Conservation (phyloP, 1,284 basidiomycete species). For the Pyrrhoderma lamaoense region DNA sequence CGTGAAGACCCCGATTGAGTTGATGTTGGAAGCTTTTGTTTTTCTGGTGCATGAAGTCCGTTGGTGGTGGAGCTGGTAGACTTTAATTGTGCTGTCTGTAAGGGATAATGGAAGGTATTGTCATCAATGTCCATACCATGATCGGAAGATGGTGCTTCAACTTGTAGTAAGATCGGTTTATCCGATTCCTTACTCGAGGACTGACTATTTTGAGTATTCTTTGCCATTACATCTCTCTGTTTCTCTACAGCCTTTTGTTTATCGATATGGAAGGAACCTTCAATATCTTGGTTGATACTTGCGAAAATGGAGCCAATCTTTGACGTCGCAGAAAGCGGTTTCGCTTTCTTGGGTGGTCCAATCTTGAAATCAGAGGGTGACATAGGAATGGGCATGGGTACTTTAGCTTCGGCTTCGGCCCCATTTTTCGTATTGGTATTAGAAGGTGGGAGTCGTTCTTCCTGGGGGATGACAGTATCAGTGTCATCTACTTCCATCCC, state of each 20-base stretch:
- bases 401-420: slow-evolving; percentile 22
- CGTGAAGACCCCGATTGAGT: not conserved
- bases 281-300: not conserved
- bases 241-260: too few species aligned
- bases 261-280: too few species aligned
- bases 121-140: slow-evolving; percentile 6
- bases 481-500: not conserved
- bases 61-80: too few species aligned
- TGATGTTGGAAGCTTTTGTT: not conserved
- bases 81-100: not conserved
- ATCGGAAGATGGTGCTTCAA: not conserved
- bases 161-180: not conserved
- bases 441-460: not conserved
- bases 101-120: not conserved
- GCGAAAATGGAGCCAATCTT: not conserved
- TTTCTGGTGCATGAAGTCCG: not conserved
- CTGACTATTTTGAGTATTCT: too few species aligned
- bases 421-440: slow-evolving; percentile 5
- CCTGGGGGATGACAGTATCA: not conserved
- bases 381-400: not conserved
- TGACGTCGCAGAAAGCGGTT: not conserved
- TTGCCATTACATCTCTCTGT: too few species aligned
- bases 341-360: not conserved
- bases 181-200: too few species aligned
- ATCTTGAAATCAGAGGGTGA: slow-evolving; percentile 7